These are phyloP conservation scores for Apiospora saccharicola DNA, from an alignment of 2,329 filamentous ascomycete genomes.

Conservation along the genomic window DNA sequence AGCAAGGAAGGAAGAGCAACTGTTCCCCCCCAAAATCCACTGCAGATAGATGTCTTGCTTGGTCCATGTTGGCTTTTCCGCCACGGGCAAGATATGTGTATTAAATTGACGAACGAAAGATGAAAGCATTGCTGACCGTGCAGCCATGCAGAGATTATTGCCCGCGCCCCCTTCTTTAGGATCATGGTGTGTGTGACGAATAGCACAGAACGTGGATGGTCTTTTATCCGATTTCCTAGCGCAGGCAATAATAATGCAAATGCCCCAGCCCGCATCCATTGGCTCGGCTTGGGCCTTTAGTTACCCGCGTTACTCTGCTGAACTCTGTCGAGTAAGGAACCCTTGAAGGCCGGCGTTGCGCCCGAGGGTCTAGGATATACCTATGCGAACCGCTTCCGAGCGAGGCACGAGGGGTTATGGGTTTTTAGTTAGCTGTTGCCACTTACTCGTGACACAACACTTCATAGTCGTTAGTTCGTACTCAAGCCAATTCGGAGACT, in stretches of 20 bases:
- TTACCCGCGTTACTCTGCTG: background rate
- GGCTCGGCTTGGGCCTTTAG: background rate
- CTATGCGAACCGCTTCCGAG: background rate
- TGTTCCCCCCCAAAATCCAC: background rate
- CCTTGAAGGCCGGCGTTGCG: background rate
- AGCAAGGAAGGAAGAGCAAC: background rate
- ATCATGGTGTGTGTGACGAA: background rate
- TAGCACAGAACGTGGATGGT: background rate
- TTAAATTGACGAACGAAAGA: background rate
- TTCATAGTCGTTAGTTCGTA: background rate
- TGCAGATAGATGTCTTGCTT: background rate
- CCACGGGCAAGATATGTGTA: background rate
- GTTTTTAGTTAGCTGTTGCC: background rate
- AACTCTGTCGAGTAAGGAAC: background rate
- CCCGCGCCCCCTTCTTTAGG: background rate
- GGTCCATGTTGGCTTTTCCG: background rate
- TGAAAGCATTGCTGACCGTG: slow-evolving; percentile 8
- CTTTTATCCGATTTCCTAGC: background rate
- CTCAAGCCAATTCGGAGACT: background rate
- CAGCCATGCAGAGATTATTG: background rate
- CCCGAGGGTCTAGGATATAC: background rate
- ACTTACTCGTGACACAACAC: background rate
- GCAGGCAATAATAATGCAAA: background rate
- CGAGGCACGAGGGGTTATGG: background rate
- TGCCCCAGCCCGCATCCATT: background rate